A percentile compares a stretch with the other conserved stretches of the same genome.
phyloP scores from a whole-genome alignment of 352 stramenopile genomes.

The Globisporangium emineosum region DNA sequence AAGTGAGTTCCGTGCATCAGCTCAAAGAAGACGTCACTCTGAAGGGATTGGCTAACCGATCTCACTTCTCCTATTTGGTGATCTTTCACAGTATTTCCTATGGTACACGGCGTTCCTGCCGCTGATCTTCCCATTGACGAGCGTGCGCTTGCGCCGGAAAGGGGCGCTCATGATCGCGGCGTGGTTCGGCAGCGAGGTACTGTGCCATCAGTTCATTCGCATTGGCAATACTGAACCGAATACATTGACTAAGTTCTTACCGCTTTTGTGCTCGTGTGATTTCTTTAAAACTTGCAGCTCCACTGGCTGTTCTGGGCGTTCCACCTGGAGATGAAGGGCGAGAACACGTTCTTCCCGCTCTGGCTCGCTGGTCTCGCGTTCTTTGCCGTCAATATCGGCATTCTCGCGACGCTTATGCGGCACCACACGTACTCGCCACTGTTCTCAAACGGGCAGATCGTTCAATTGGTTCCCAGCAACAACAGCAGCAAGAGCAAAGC shows the following conservation, averaged over 20 bases:
- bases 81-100: constrained; percentile 95
- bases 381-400: constrained; percentile 83
- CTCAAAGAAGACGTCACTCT: too few species aligned
- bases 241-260: neutral
- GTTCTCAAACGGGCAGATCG: constrained; percentile 44
- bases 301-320: constrained; percentile 91
- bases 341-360: constrained; percentile 86
- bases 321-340: constrained; percentile 87
- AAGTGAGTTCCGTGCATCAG: constrained; percentile 40
- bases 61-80: constrained; percentile 7
- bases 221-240: constrained; percentile 1
- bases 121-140: constrained; percentile 78
- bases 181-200: constrained; percentile 78
- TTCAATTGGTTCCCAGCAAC: constrained; percentile 31
- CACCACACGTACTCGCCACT: constrained; percentile 60
- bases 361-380: constrained; percentile 89
- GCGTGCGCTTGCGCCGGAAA: constrained; percentile 60
- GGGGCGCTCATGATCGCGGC: constrained; percentile 53
- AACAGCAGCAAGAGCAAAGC: neutral
- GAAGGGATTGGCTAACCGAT: neutral
- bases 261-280: neutral
- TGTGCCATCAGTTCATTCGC: neutral
- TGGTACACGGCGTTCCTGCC: constrained; percentile 96
- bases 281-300: constrained; percentile 27
- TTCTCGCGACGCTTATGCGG: constrained; percentile 72